A percentile compares a stretch with the other conserved stretches of the same genome.
These are phyloP conservation scores for Ophiostoma australiae DNA, from an alignment of 2,329 filamentous ascomycete genomes.

Conservation along the genomic window DNA sequence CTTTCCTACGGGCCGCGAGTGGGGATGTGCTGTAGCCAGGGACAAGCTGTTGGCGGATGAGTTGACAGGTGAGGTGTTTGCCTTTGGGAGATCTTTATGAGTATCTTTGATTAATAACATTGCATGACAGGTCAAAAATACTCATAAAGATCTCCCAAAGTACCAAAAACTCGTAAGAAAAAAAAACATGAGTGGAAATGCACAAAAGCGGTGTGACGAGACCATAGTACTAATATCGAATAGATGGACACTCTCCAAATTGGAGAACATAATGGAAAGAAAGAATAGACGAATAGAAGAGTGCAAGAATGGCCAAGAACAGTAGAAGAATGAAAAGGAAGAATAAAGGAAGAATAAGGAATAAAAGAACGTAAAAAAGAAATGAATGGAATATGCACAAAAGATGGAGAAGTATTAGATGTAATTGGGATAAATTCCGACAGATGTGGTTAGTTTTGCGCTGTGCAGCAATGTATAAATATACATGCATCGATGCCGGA, in stretches of 20 bases:
- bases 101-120: not conserved
- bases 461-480: not conserved
- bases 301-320: not conserved
- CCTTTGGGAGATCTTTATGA: not conserved
- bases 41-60: not conserved
- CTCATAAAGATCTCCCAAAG: too few relatives aligned
- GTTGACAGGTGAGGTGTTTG: not conserved
- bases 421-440: not conserved
- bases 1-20: conserved; percentile 4
- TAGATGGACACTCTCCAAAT: not conserved
- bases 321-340: not conserved
- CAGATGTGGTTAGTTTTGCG: conserved; percentile 9
- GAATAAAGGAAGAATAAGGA: not conserved
- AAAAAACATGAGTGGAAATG: not conserved
- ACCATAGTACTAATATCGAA: not conserved
- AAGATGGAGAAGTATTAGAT: not conserved
- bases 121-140: too few relatives aligned
- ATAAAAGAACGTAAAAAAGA: not conserved
- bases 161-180: too few relatives aligned
- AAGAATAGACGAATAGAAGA: conserved; percentile 3
- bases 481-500: not conserved
- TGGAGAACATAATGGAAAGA: not conserved
- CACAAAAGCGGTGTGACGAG: not conserved
- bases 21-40: conserved; percentile 4
- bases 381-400: not conserved